Conservation (phyloP, 495 filamentous ascomycete genomes). For the Podospora australis region DNA sequence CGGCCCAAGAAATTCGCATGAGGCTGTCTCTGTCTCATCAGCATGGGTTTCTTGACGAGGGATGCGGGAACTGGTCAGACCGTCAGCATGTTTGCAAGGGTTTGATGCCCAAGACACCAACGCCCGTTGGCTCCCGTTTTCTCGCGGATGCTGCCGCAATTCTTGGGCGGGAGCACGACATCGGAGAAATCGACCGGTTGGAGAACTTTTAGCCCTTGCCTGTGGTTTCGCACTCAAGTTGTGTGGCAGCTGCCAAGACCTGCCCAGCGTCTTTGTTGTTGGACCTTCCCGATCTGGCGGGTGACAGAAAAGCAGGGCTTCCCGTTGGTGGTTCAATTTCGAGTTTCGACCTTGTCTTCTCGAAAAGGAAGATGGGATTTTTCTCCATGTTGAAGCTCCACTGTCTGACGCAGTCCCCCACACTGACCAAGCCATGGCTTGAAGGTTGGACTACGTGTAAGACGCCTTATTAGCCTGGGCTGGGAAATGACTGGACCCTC, state of each 20-base stretch:
- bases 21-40: too few species aligned
- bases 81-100: neutral
- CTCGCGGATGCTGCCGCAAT: slow-evolving; percentile 23
- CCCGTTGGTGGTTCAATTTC: slow-evolving; percentile 3
- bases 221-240: slow-evolving; percentile 1
- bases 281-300: slow-evolving; percentile 14
- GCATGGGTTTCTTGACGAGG: too few species aligned
- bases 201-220: neutral
- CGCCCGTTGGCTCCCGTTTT: neutral
- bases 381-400: too few species aligned
- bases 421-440: too few species aligned
- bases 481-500: too few species aligned
- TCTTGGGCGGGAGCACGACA: slow-evolving; percentile 31
- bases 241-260: slow-evolving; percentile 1
- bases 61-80: too few species aligned
- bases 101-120: neutral
- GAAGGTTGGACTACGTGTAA: too few species aligned
- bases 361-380: slow-evolving; percentile 1
- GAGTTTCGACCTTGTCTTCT: neutral
- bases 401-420: too few species aligned
- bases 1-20: neutral
- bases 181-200: slow-evolving; percentile 17
- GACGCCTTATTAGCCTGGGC: too few species aligned
- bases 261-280: slow-evolving; percentile 3
- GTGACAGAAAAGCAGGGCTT: neutral